Conservation (phyloP, 2,329 filamentous ascomycete genomes). For the Phoma sp. region DNA sequence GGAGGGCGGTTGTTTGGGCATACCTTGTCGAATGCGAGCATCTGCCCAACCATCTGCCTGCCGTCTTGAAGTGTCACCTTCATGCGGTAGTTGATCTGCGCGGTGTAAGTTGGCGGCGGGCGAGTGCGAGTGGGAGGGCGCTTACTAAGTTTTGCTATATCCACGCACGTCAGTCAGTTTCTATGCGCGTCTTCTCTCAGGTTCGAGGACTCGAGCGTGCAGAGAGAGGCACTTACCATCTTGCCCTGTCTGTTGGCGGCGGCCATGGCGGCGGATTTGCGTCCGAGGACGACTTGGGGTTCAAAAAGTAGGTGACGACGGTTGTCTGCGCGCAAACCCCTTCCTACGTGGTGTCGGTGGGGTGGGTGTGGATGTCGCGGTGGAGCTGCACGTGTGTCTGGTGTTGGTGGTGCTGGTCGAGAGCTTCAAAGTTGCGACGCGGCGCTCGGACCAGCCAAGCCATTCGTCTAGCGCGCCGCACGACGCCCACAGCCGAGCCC, state of each 20-base stretch:
- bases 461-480: slow-evolving; percentile 18
- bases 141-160: slow-evolving; percentile 70
- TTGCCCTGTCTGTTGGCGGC: slow-evolving; percentile 90
- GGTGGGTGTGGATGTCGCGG: slow-evolving; percentile 18
- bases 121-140: slow-evolving; percentile 31
- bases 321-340: slow-evolving; percentile 19
- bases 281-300: slow-evolving; percentile 52
- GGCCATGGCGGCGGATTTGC: slow-evolving; percentile 51
- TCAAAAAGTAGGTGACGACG: slow-evolving; percentile 10
- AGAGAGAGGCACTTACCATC: slow-evolving; percentile 77
- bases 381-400: slow-evolving; percentile 4
- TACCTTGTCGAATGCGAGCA: slow-evolving; percentile 98
- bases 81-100: slow-evolving; percentile 99
- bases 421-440: slow-evolving; percentile 28
- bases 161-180: slow-evolving; percentile 51
- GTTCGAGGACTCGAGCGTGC: slow-evolving; percentile 42
- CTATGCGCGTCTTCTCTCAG: slow-evolving; percentile 54
- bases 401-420: slow-evolving; percentile 19
- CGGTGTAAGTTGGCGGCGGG: slow-evolving; percentile 28
- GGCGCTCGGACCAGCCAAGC: slow-evolving; percentile 23
- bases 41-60: slow-evolving; percentile 95
- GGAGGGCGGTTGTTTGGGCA: slow-evolving; percentile 22
- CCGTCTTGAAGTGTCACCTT: slow-evolving; percentile 93
- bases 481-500: slow-evolving; percentile 28
- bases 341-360: slow-evolving; percentile 28